phyloP scores from a whole-genome alignment of 2,329 filamentous ascomycete species.

The Bipolaris bicolor region DNA sequence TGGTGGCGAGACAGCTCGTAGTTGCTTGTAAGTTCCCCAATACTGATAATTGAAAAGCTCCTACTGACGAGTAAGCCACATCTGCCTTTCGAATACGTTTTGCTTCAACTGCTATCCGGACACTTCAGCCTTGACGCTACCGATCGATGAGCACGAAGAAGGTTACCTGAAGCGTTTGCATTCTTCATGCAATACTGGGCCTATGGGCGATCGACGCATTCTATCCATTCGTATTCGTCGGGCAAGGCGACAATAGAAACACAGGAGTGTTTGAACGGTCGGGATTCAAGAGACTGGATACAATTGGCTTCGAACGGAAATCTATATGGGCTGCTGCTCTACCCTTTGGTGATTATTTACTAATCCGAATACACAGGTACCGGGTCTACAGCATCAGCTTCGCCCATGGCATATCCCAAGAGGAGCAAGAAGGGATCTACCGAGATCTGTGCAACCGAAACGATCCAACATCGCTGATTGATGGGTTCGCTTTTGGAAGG shows the following conservation, averaged over 20 bases:
- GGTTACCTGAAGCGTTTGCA: too few species aligned
- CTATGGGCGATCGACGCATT: too few species aligned
- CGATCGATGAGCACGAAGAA: too few species aligned
- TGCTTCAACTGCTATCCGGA: not conserved
- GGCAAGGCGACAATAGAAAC: too few species aligned
- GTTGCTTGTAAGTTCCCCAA: not conserved
- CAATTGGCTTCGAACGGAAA: not conserved
- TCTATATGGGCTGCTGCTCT: not conserved
- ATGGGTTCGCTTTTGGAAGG: slow-evolving; percentile 5
- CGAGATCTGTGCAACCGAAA: not conserved
- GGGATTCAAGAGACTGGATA: not conserved
- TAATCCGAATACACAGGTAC: not conserved
- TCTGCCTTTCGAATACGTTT: not conserved
- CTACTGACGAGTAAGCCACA: not conserved
- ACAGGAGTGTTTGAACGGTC: not conserved
- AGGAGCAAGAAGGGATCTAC: slow-evolving; percentile 1
- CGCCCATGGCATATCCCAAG: not conserved
- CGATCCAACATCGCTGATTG: not conserved
- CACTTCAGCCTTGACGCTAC: too few species aligned
- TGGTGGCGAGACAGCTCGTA: not conserved
- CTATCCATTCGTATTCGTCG: too few species aligned
- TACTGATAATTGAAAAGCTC: not conserved
- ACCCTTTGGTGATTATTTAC: not conserved
- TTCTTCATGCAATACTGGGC: too few species aligned
- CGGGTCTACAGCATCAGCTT: not conserved